These are phyloP conservation scores for Caryopteris hybrid DNA, from an alignment of 305 asterid genomes.

Conservation along the genomic window DNA sequence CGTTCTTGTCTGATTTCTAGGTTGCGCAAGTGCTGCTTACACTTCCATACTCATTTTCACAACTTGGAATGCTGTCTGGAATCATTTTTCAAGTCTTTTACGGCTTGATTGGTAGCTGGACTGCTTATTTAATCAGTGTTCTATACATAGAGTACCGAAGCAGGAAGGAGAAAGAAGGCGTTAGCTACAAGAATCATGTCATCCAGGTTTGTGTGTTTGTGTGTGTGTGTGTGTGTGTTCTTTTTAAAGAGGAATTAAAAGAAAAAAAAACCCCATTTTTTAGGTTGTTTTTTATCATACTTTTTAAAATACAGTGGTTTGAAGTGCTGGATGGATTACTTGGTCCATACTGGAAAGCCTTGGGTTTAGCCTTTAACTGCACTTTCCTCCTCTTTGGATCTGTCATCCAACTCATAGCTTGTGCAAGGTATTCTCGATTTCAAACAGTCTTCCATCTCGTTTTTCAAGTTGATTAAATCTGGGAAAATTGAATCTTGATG, in stretches of 20 bases:
- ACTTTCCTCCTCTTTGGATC: slow-evolving; percentile 56
- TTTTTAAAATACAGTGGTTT: slow-evolving; percentile 54
- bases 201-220: slow-evolving; percentile 68
- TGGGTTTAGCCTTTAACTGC: slow-evolving; percentile 90
- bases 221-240: too few species aligned
- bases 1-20: slow-evolving; percentile 18
- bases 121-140: slow-evolving; percentile 89
- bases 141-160: slow-evolving; percentile 78
- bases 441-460: not conserved
- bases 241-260: too few species aligned
- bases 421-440: slow-evolving; percentile 56
- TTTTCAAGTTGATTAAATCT: too few species aligned
- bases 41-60: slow-evolving; percentile 86
- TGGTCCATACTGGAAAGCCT: slow-evolving; percentile 92
- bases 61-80: slow-evolving; percentile 84
- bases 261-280: too few species aligned
- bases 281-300: too few species aligned
- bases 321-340: slow-evolving; percentile 92
- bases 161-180: slow-evolving; percentile 84
- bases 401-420: slow-evolving; percentile 95
- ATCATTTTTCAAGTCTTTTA: slow-evolving; percentile 71
- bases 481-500: not conserved
- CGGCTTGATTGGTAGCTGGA: slow-evolving; percentile 89
- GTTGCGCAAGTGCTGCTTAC: slow-evolving; percentile 91
- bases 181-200: slow-evolving; percentile 85